Conservation (phyloP, 306 rosid genomes). For the Cucumis hystrix region DNA sequence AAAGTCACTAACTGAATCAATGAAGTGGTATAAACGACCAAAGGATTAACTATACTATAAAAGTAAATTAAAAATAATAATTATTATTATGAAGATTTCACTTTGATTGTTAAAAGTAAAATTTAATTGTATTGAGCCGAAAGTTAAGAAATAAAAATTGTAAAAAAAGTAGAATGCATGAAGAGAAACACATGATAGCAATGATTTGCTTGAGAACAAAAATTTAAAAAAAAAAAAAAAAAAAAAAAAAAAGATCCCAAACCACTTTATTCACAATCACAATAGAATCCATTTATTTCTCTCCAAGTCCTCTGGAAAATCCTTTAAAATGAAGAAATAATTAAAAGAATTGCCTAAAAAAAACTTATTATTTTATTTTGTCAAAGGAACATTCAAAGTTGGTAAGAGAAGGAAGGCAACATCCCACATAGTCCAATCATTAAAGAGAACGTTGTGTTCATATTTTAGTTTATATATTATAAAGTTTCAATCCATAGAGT, state of each 20-base stretch:
- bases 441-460: background rate
- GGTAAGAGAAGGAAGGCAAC: background rate
- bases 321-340: background rate
- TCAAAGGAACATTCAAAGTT: background rate
- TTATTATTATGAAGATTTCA: background rate
- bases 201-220: background rate
- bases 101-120: background rate
- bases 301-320: constrained; percentile 1
- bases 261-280: background rate
- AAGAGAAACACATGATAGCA: background rate
- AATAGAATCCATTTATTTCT: background rate
- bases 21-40: background rate
- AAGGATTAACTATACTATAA: background rate
- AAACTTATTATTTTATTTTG: too few species aligned
- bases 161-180: background rate
- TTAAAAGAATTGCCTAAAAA: too few species aligned
- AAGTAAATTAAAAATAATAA: too few species aligned
- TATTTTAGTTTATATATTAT: background rate
- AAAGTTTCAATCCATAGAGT: background rate
- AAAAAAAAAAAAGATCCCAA: background rate
- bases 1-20: too few species aligned
- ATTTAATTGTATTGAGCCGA: background rate
- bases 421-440: background rate
- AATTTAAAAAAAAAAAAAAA: too few species aligned
- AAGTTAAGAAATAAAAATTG: background rate